phyloP scores from a whole-genome alignment of 2,329 filamentous ascomycete species.

The Neodidymelliopsis sp. region DNA sequence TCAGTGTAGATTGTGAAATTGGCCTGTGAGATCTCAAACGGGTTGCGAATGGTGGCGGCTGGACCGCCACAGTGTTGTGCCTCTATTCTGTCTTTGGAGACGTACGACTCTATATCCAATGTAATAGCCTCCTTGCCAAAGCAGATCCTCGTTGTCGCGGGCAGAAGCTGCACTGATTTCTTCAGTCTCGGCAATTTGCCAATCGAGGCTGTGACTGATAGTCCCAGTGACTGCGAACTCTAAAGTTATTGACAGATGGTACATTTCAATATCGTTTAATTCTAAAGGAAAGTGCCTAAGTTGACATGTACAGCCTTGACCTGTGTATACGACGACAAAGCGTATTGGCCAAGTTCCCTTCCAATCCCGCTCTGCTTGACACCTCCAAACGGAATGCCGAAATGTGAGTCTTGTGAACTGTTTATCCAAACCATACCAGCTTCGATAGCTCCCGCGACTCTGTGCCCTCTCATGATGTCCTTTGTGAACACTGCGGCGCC shows the following conservation, averaged over 20 bases:
- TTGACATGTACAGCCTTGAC: no score
- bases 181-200: conserved; percentile 59
- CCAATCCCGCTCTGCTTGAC: conserved; percentile 52
- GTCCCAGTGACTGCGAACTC: conserved; percentile 65
- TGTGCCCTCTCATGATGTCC: conserved; percentile 46
- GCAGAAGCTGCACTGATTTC: conserved; percentile 33
- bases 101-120: conserved; percentile 72
- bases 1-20: conserved; percentile 72
- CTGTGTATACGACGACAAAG: no score
- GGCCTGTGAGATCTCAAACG: conserved; percentile 69
- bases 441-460: conserved; percentile 43
- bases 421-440: conserved; percentile 46
- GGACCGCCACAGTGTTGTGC: conserved; percentile 67
- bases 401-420: conserved; percentile 18
- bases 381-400: background rate
- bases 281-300: no score
- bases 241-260: no score
- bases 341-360: conserved; percentile 53
- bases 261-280: no score
- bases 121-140: conserved; percentile 77
- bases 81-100: conserved; percentile 61
- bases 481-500: conserved; percentile 50
- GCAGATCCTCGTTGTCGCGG: conserved; percentile 65
- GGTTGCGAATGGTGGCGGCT: conserved; percentile 65
- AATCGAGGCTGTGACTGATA: conserved; percentile 52